Conservation (phyloP, 129 eudicot genomes). For the Saussurea involucrata region DNA sequence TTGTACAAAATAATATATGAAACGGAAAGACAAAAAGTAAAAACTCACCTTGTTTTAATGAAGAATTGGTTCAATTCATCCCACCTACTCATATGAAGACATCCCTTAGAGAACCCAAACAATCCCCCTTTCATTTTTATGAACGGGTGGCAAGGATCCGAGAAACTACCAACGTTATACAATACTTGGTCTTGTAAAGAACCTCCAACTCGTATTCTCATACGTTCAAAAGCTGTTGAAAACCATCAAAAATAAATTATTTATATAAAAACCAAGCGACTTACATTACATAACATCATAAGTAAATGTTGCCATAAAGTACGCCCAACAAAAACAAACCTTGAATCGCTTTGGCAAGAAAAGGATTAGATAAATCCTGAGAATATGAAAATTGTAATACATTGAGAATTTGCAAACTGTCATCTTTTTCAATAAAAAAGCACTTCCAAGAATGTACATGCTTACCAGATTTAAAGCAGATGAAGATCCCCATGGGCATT, state of each 20-base stretch:
- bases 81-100: conserved; percentile 78
- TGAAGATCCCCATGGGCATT: conserved; percentile 93
- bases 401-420: neutral
- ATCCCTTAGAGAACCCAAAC: conserved; percentile 88
- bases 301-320: neutral
- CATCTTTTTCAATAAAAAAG: neutral
- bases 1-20: neutral
- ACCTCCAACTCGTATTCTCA: conserved; percentile 90
- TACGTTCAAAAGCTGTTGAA: conserved; percentile 55
- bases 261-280: neutral
- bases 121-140: conserved; percentile 44
- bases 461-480: conserved; percentile 76
- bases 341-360: conserved; percentile 66
- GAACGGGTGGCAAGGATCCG: conserved; percentile 57
- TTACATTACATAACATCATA: conserved; percentile 14
- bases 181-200: conserved; percentile 88
- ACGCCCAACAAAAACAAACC: conserved; percentile 44
- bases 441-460: neutral
- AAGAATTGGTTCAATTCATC: conserved; percentile 80
- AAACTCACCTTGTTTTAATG: conserved; percentile 62
- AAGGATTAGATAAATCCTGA: conserved; percentile 82
- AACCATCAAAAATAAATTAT: conserved; percentile 4
- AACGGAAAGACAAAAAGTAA: neutral
- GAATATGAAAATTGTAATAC: conserved; percentile 13
- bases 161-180: conserved; percentile 54